Conservation (phyloP, 176 grass and related monocot species). For the Carex kokanica region DNA sequence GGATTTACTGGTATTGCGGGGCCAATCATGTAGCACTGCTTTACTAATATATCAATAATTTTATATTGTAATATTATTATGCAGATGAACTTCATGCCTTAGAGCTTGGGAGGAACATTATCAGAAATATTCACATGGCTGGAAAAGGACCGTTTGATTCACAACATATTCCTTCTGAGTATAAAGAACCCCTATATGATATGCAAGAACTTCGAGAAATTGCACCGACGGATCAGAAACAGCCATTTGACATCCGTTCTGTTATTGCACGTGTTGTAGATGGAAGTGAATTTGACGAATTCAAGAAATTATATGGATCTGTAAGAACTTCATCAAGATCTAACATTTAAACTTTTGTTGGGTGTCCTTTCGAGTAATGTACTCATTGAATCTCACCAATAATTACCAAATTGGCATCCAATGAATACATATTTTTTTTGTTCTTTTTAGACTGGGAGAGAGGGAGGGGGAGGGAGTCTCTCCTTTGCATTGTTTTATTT, state of each 20-base stretch:
- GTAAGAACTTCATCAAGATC: slow-evolving; percentile 42
- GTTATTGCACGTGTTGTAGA: slow-evolving; percentile 83
- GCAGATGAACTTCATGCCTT: slow-evolving; percentile 92
- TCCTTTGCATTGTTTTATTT: neutral
- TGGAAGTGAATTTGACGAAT: slow-evolving; percentile 95
- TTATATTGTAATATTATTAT: slow-evolving; percentile 23
- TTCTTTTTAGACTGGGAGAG: neutral
- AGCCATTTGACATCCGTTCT: slow-evolving; percentile 77
- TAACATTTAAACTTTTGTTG: neutral
- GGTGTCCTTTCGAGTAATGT: neutral
- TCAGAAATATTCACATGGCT: slow-evolving; percentile 86
- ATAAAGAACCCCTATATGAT: slow-evolving; percentile 87
- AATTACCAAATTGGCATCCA: neutral
- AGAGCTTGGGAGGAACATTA: slow-evolving; percentile 68
- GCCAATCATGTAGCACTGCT: neutral
- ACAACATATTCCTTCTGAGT: slow-evolving; percentile 44
- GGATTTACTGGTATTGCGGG: neutral
- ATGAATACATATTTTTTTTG: neutral
- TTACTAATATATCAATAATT: neutral
- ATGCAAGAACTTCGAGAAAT: slow-evolving; percentile 71
- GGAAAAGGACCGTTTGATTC: slow-evolving; percentile 45
- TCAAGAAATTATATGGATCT: slow-evolving; percentile 95
- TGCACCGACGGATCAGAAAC: slow-evolving; percentile 78
- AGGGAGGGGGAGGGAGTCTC: neutral
- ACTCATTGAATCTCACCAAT: neutral